Conservation (phyloP, 2,329 filamentous ascomycete genomes). For the Sphaerulina vaccinii region DNA sequence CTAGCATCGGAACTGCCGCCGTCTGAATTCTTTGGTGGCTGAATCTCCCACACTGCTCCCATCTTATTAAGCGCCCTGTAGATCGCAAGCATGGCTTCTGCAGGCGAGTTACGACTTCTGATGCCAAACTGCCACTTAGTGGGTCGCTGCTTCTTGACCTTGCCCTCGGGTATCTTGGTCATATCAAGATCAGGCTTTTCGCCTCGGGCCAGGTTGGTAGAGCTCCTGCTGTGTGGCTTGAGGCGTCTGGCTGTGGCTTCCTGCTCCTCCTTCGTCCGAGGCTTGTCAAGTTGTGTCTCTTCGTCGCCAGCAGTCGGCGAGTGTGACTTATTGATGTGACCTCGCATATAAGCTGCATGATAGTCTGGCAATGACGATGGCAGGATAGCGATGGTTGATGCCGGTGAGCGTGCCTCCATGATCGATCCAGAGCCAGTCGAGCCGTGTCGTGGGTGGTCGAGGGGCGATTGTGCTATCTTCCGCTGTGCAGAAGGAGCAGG, state of each 20-base stretch:
- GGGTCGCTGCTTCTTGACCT: slow-evolving; percentile 68
- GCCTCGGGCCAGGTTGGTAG: slow-evolving; percentile 30
- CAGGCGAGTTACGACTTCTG: slow-evolving; percentile 85
- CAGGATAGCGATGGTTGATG: slow-evolving; percentile 84
- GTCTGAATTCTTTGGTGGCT: slow-evolving; percentile 35
- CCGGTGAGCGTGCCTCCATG: slow-evolving; percentile 43
- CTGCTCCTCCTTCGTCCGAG: slow-evolving; percentile 63
- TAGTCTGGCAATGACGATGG: slow-evolving; percentile 88
- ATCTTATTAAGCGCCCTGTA: slow-evolving; percentile 88
- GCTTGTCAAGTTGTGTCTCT: slow-evolving; percentile 26
- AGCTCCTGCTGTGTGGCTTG: slow-evolving; percentile 80
- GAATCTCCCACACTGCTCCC: slow-evolving; percentile 79
- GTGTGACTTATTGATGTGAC: slow-evolving; percentile 45
- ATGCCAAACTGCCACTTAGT: slow-evolving; percentile 99
- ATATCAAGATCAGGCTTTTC: slow-evolving; percentile 52
- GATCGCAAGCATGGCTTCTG: slow-evolving; percentile 91
- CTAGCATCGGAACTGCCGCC: slow-evolving; percentile 40
- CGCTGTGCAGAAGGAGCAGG: slow-evolving; percentile 19
- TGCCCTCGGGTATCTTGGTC: slow-evolving; percentile 51
- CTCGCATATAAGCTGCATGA: slow-evolving; percentile 86
- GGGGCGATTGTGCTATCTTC: slow-evolving; percentile 12
- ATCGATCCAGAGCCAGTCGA: slow-evolving; percentile 44
- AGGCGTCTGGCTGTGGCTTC: slow-evolving; percentile 77
- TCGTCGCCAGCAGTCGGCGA: slow-evolving; percentile 30
- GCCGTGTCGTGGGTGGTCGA: slow-evolving; percentile 46